Conservation (phyloP, 768 basidiomycete genomes). For the Tephrocybe sp. region DNA sequence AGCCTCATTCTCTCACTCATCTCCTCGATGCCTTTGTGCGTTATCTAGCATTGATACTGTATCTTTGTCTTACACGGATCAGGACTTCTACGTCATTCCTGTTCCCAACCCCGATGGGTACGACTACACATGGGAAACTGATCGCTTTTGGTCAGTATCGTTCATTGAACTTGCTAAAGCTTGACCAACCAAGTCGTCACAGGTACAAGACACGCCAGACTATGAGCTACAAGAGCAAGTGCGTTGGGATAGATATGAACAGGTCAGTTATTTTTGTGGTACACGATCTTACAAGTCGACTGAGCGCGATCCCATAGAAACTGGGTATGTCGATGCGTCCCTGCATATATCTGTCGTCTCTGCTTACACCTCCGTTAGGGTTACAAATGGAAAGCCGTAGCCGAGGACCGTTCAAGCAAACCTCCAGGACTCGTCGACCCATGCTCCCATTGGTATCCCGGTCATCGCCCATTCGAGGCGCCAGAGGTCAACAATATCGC, state of each 20-base stretch:
- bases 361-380: slow-evolving; percentile 43
- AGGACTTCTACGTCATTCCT: slow-evolving; percentile 71
- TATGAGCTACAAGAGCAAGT: slow-evolving; percentile 46
- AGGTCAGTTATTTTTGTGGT: slow-evolving; percentile 36
- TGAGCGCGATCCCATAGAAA: slow-evolving; percentile 41
- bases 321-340: slow-evolving; percentile 41
- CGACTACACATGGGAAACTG: slow-evolving; percentile 67
- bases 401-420: slow-evolving; percentile 18
- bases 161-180: neutral
- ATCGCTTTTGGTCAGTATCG: slow-evolving; percentile 58
- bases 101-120: slow-evolving; percentile 75
- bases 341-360: neutral
- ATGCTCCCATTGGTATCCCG: slow-evolving; percentile 79
- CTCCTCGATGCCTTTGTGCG: slow-evolving; percentile 58
- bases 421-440: slow-evolving; percentile 41
- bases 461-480: slow-evolving; percentile 71
- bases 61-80: neutral
- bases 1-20: slow-evolving; percentile 42
- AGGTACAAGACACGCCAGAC: slow-evolving; percentile 75
- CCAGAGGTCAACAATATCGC: slow-evolving; percentile 76
- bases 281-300: neutral
- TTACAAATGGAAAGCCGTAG: slow-evolving; percentile 62
- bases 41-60: slow-evolving; percentile 9
- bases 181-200: neutral
- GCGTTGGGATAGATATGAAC: slow-evolving; percentile 79